Base-by-base conservation (phyloP, 1,284 basidiomycete genomes). In the Wallemia hederae region DNA sequence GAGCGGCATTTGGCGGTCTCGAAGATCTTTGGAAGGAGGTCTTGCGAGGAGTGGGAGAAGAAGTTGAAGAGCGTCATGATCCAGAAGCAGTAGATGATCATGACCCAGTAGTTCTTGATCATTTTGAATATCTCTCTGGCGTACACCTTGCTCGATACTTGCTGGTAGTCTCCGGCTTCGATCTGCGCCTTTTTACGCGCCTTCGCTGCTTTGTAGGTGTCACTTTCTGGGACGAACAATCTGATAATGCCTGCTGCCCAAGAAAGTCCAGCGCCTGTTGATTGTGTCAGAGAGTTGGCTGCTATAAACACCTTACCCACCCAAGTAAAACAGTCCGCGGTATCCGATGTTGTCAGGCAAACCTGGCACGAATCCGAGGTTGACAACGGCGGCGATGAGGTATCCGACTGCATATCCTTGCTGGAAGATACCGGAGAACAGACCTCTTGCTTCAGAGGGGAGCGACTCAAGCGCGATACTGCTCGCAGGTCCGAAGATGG, bases 381-480 rank as follows among this genome's bases (percentile, higher is more conserved):
- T 68, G 59, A 67, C 63, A 25, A 64, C 62, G 2, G 67, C 65
- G 9, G 66, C 66, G 24, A 68, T 60, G 2, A 64, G 65, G 56
- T 68, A 66, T 1, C 65, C 64, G 56, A 68, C 62, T 24, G 83
- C 81, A 64, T 88, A 87, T 1, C 84, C 85, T 69, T 89, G 79
- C 65, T 90, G 87, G 1, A 89, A 69, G 61, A 96, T 73, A 34
- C 92, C 92, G 19, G 80, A 83, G 19, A 81, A 82, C 1, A 96
- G 72, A 34, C 92, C 92, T 69, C 92, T 82, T 1, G 81, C 77
- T 63, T 85, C 83, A 27, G 84, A 79, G 0, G 91, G 90, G 25
- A 96, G 77, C 69, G 87, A 90, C 70, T 96, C 92, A 15, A 97
- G 78, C 0, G 84, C 82, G 0, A 82, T 86, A 0, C 68, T 62